Percentiles rank a stretch among this genome's conserved stretches.
Evolutionary conservation across 331 rosid genomes (phyloP).

Genomic region (Acacia concinna): DNA sequence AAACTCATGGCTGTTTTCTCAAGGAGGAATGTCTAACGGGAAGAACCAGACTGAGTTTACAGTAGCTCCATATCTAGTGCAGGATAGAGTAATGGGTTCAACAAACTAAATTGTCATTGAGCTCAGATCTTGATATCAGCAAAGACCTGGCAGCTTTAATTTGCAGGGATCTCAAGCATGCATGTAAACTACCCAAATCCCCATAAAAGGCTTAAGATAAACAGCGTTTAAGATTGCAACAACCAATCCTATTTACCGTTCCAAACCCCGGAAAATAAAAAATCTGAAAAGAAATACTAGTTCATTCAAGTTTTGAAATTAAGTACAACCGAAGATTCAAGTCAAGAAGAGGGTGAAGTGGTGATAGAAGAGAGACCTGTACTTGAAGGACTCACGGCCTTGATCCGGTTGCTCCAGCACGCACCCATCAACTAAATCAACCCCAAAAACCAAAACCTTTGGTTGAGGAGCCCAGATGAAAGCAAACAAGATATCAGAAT

Average conservation of each 20-base stretch:
- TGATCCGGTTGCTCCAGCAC: constrained; percentile 83
- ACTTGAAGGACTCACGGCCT: constrained; percentile 63
- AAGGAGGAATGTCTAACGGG: background rate
- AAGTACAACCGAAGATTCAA: background rate
- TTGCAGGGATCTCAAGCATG: constrained; percentile 35
- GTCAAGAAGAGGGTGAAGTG: constrained; percentile 11
- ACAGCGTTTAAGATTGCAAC: constrained; percentile 12
- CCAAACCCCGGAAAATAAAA: constrained; percentile 24
- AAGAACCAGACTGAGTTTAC: background rate
- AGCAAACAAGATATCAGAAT: constrained; percentile 5
- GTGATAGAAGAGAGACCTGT: constrained; percentile 44
- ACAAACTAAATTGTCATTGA: constrained; percentile 12
- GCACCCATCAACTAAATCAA: constrained; percentile 74
- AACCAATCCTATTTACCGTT: constrained; percentile 9
- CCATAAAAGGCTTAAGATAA: constrained; percentile 24
- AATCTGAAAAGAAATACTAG: constrained; percentile 19
- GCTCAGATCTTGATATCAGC: constrained; percentile 28
- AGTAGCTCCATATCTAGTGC: constrained; percentile 12
- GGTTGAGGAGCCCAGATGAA: constrained; percentile 29
- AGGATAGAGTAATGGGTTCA: constrained; percentile 22
- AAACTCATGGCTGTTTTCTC: background rate
- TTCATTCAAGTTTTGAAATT: constrained; percentile 22
- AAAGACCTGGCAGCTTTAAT: constrained; percentile 30
- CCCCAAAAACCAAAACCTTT: constrained; percentile 20
- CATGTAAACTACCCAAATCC: constrained; percentile 5